These are phyloP conservation scores for Penicillium sp. DNA, from an alignment of 2,329 filamentous ascomycete species.

Conservation along the genomic window DNA sequence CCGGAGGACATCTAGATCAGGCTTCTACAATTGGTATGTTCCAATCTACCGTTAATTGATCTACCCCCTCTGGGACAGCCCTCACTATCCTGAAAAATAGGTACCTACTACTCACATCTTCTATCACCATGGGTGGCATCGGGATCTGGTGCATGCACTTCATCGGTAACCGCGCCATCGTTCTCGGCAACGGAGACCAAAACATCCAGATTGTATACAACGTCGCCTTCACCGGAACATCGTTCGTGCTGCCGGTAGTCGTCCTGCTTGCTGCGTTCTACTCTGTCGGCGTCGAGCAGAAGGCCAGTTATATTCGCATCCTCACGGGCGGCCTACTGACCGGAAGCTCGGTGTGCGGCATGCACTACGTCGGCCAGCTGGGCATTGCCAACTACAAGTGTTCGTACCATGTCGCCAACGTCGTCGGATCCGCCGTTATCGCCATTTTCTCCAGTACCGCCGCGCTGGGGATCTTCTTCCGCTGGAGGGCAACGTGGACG, in stretches of 20 bases:
- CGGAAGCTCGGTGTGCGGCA: conserved; percentile 73
- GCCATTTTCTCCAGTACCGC: conserved; percentile 68
- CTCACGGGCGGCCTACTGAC: conserved; percentile 64
- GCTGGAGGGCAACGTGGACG: conserved; percentile 72
- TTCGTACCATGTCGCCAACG: conserved; percentile 57
- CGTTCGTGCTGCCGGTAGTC: conserved; percentile 74
- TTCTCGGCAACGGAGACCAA: conserved; percentile 61
- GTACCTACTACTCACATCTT: conserved; percentile 61
- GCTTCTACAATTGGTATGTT: conserved; percentile 65
- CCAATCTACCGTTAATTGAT: too few species aligned
- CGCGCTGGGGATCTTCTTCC: conserved; percentile 73
- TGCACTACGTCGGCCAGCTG: conserved; percentile 86
- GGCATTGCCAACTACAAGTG: conserved; percentile 75
- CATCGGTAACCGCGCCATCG: conserved; percentile 75
- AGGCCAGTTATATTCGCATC: conserved; percentile 58
- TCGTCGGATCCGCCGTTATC: conserved; percentile 68
- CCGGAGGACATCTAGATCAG: conserved; percentile 66
- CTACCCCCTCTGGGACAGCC: background rate
- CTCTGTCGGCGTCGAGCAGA: conserved; percentile 60
- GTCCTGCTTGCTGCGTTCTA: conserved; percentile 72
- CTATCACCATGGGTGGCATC: conserved; percentile 70
- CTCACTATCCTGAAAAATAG: conserved; percentile 36
- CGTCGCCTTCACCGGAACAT: conserved; percentile 67
- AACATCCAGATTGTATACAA: conserved; percentile 72
- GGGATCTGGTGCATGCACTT: conserved; percentile 80